These are phyloP conservation scores for Sanghuangporus sanghuang DNA, from an alignment of 1,284 basidiomycete genomes.

Conservation along the genomic window DNA sequence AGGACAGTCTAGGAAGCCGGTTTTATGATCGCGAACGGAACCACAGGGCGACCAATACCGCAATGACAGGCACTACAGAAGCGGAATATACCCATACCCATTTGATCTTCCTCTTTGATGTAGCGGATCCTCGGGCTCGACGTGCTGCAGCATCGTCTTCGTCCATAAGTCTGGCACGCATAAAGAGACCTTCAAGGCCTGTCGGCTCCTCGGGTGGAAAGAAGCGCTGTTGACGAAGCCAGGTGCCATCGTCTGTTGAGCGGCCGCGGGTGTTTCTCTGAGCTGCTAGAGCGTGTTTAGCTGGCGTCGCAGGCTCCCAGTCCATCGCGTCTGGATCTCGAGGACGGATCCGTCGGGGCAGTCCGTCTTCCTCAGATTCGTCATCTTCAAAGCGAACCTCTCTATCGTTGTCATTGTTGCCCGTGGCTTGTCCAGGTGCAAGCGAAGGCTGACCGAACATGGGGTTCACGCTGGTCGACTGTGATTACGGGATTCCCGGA, in stretches of 20 bases:
- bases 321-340: slow-evolving; percentile 57
- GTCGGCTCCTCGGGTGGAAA: slow-evolving; percentile 74
- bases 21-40: slow-evolving; percentile 1
- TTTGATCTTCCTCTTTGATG: slow-evolving; percentile 4
- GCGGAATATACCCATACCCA: slow-evolving; percentile 36
- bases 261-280: not conserved
- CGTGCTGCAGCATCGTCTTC: slow-evolving; percentile 22
- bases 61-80: slow-evolving; percentile 29
- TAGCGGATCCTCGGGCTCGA: not conserved
- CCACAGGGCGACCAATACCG: slow-evolving; percentile 1
- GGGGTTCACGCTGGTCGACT: slow-evolving; percentile 32
- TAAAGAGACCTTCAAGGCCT: slow-evolving; percentile 70
- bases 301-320: slow-evolving; percentile 51
- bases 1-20: too few species aligned
- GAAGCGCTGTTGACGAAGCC: slow-evolving; percentile 56
- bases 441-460: slow-evolving; percentile 67
- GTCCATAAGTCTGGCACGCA: slow-evolving; percentile 54
- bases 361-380: slow-evolving; percentile 14
- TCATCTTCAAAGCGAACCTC: not conserved
- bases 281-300: slow-evolving; percentile 14
- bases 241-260: slow-evolving; percentile 18
- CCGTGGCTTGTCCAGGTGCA: slow-evolving; percentile 18
- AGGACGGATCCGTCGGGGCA: not conserved
- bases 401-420: slow-evolving; percentile 17
- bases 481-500: slow-evolving; percentile 53